Evolutionary conservation across 768 basidiomycete species (phyloP).

Genomic region (Pleurotus sapidus): DNA sequence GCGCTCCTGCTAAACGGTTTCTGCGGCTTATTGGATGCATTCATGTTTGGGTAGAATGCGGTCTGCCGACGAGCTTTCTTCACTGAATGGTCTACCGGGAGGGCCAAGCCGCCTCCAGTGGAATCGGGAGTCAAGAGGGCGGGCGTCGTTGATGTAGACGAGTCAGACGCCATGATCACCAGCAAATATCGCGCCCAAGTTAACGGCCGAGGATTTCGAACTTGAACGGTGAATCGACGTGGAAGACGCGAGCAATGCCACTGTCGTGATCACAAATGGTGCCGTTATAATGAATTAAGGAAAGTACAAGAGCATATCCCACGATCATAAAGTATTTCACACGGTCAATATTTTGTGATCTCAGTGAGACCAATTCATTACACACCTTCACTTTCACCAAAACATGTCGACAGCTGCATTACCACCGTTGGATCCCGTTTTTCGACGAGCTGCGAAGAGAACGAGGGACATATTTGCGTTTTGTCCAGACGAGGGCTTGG

Average conservation of each 20-base stretch:
- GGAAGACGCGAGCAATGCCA: no score
- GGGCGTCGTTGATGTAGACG: slow-evolving; percentile 45
- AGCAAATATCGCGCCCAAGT: not conserved
- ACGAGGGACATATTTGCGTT: slow-evolving; percentile 71
- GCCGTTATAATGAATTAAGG: no score
- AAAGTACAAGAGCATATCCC: no score
- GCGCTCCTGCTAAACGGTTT: slow-evolving; percentile 91
- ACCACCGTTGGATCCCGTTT: slow-evolving; percentile 65
- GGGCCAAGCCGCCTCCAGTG: slow-evolving; percentile 17
- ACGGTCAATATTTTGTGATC: not conserved
- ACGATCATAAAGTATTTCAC: not conserved
- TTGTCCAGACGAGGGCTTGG: slow-evolving; percentile 53
- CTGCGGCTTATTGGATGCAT: slow-evolving; percentile 65
- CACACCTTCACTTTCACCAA: no score
- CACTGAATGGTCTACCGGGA: slow-evolving; percentile 22
- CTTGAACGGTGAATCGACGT: no score
- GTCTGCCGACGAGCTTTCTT: slow-evolving; percentile 64
- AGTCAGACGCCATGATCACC: slow-evolving; percentile 15
- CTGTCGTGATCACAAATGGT: no score
- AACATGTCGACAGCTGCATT: slow-evolving; percentile 46
- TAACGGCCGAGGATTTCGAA: no score
- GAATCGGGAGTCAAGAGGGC: slow-evolving; percentile 61
- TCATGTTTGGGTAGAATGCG: slow-evolving; percentile 76
- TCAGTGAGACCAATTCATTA: not conserved
- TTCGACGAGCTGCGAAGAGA: slow-evolving; percentile 63